These are phyloP conservation scores for Trichophyton schoenleinii DNA, from an alignment of 2,329 filamentous ascomycete species.

Conservation along the genomic window DNA sequence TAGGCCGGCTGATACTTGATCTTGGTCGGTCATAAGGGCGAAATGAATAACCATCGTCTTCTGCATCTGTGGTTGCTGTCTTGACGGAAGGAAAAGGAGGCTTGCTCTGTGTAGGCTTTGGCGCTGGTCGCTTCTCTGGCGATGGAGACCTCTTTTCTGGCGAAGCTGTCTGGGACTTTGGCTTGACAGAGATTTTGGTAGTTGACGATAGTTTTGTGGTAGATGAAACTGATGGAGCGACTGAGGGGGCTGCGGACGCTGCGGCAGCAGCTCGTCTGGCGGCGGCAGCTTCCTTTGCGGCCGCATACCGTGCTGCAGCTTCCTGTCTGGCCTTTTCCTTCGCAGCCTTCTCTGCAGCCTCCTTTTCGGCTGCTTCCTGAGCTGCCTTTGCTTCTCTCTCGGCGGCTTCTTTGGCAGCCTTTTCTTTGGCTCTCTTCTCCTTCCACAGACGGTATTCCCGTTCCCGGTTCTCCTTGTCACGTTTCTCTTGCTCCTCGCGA, in stretches of 20 bases:
- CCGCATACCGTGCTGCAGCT: constrained; percentile 17
- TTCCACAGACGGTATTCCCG: constrained; percentile 28
- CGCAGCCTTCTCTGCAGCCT: constrained; percentile 17
- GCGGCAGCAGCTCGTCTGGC: constrained; percentile 23
- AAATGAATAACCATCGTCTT: constrained; percentile 59
- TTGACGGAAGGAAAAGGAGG: constrained; percentile 21
- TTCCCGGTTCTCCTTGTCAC: constrained; percentile 31
- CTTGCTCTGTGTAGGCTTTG: neutral
- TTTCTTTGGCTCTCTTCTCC: constrained; percentile 17
- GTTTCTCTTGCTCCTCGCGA: constrained; percentile 29
- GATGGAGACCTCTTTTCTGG: constrained; percentile 23
- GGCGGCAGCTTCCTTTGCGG: constrained; percentile 26
- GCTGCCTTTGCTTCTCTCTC: constrained; percentile 26
- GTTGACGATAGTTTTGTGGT: constrained; percentile 19
- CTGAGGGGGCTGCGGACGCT: constrained; percentile 26
- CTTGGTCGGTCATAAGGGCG: constrained; percentile 63
- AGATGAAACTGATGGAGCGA: constrained; percentile 12
- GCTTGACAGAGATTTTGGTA: constrained; percentile 14
- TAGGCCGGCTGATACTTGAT: constrained; percentile 27
- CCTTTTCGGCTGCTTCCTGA: constrained; percentile 15
- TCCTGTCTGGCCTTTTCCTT: constrained; percentile 14
- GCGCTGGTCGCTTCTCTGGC: constrained; percentile 8
- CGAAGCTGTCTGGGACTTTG: constrained; percentile 26
- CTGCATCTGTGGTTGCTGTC: constrained; percentile 36
- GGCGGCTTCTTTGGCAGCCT: constrained; percentile 11